A percentile compares a stretch with the other conserved stretches of the same genome.
Evolutionary conservation across 2,329 filamentous ascomycete species (phyloP).

Genomic region (Cadophora luteo-olivacea): DNA sequence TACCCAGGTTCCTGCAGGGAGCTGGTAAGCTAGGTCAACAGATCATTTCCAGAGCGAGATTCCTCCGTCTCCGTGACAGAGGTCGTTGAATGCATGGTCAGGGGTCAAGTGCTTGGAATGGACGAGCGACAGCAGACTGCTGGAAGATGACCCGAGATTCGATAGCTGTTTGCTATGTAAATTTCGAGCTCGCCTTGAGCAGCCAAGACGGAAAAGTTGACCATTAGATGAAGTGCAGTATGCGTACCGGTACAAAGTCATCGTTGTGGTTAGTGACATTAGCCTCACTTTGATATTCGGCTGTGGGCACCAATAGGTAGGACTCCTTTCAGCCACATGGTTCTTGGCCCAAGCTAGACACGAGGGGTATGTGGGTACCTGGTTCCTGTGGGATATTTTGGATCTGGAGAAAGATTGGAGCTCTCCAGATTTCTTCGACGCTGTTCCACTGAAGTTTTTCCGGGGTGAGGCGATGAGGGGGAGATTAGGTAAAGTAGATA

Average conservation of each 20-base stretch:
- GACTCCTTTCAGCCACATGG: neutral
- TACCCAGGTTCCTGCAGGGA: conserved; percentile 10
- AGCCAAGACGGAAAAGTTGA: conserved; percentile 11
- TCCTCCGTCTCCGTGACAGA: conserved; percentile 10
- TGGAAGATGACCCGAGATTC: neutral
- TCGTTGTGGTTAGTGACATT: conserved; percentile 2
- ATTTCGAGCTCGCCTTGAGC: neutral
- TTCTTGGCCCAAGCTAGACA: neutral
- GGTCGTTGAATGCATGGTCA: neutral
- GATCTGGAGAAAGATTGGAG: conserved; percentile 9
- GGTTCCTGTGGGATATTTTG: neutral
- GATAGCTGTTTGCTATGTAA: neutral
- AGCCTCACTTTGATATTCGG: neutral
- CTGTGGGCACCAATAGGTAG: neutral
- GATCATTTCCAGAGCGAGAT: conserved; percentile 10
- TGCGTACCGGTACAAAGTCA: neutral
- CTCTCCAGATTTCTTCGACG: neutral
- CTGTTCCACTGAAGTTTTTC: conserved; percentile 4
- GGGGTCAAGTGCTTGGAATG: neutral
- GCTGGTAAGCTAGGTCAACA: neutral
- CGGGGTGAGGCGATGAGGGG: conserved; percentile 5
- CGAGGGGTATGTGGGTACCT: neutral
- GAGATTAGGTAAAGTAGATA: conserved; percentile 6
- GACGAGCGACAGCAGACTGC: neutral
- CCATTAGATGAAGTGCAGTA: conserved; percentile 13